Percentiles rank a stretch among this genome's conserved stretches.
Evolutionary conservation across 2,329 filamentous ascomycete species (phyloP).

Genomic region (Penicillium sp.): DNA sequence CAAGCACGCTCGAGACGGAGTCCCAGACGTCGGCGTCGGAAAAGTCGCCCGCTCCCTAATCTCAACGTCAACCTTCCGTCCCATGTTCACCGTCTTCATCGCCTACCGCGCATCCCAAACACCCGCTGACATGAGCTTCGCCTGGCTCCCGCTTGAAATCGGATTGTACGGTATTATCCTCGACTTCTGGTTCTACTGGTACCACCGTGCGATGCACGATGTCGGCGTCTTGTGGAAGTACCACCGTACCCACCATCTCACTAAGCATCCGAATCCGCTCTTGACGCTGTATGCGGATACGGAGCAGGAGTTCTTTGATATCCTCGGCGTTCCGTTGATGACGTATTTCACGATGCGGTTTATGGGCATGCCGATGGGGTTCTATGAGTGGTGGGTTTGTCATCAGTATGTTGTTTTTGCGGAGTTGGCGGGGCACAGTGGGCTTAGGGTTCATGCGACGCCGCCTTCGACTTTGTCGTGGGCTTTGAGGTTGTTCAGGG

Average conservation of each 20-base stretch:
- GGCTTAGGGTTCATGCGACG: conserved; percentile 23
- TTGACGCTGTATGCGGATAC: conserved; percentile 25
- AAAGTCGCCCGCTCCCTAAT: conserved; percentile 26
- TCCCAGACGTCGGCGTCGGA: conserved; percentile 26
- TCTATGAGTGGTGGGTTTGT: conserved; percentile 30
- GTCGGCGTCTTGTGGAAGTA: conserved; percentile 24
- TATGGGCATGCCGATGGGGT: conserved; percentile 27
- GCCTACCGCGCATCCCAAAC: conserved; percentile 18
- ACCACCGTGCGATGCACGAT: conserved; percentile 28
- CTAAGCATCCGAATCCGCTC: conserved; percentile 27
- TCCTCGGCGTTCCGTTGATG: conserved; percentile 24
- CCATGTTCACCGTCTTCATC: conserved; percentile 28
- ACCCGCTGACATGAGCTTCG: conserved; percentile 19
- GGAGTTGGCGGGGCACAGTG: conserved; percentile 26
- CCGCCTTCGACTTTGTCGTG: conserved; percentile 23
- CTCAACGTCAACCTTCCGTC: conserved; percentile 24
- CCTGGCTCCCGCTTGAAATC: conserved; percentile 23
- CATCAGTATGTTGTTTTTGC: conserved; percentile 27
- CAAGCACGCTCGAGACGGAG: conserved; percentile 27
- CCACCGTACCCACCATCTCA: conserved; percentile 28
- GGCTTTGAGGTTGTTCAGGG: conserved; percentile 20
- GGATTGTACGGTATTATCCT: conserved; percentile 27
- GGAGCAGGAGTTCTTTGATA: conserved; percentile 28
- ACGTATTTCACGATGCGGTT: conserved; percentile 22
- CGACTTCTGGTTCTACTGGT: conserved; percentile 32